Evolutionary conservation across 2,329 filamentous ascomycete species (phyloP), one percentile per base, ranked within the genome.

Genomic region (Arachnopeziza araneosa): DNA sequence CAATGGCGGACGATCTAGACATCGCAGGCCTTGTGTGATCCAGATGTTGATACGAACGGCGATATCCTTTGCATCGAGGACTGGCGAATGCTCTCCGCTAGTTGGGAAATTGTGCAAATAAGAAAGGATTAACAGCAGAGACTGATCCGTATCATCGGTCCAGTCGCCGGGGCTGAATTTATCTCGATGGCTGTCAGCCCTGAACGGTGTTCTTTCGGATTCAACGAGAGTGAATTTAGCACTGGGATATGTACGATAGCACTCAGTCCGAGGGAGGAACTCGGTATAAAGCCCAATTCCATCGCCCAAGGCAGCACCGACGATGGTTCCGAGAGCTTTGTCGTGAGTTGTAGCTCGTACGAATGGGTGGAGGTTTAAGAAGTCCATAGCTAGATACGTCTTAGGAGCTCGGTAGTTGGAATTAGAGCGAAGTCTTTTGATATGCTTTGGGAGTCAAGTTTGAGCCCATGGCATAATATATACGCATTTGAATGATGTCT

Each of bases 81-180:
- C 57, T 23, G 70, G 19, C 22, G 48, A 12, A 52, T 30, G 24
- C 14, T 54, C 52, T 2, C 32, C 49, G 8, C 36, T 23, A 14
- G 22, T 70, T 12, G 77, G 77, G 44, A 76, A 72, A n/a, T 69
- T 73, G 54, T 80, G 75, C 24, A 80, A 68, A 44, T 75, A 83
- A 5, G 76, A 79, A 1, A 83, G 73, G 1, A 83, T 66, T 57
- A 78, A 76, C 0, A 82, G 68, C 22, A 81, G 71, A 2, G 80
- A 76, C 68, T 83, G 80, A 63, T 83, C 80, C 0, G 80, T 83
- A 67, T 83, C 80, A 61, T 83, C 80, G 0, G 80, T 83, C 80
- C 80, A 83, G 50, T 77, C 75, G 24, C 76, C 74, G 0, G 72
- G 66, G 2, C 69, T 66, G 44, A 78, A 76, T 26, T 76, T 75